These are phyloP conservation scores for Deakozyma indianensis DNA, from an alignment of 805 yeast species.

Conservation along the genomic window DNA sequence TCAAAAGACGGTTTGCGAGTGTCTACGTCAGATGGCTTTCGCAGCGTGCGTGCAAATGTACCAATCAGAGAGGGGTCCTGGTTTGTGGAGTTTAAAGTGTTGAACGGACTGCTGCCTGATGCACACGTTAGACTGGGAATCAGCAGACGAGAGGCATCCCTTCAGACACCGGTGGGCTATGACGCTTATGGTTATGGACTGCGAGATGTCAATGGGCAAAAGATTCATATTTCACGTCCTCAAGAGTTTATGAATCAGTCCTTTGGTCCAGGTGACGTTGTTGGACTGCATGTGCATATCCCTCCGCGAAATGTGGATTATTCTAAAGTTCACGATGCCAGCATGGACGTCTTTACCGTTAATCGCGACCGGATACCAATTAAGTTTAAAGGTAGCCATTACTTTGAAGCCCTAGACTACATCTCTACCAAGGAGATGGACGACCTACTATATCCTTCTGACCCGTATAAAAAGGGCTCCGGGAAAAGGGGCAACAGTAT, in stretches of 20 bases:
- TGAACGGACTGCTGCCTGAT: conserved; percentile 23
- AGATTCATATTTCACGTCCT: conserved; percentile 63
- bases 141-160: conserved; percentile 69
- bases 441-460: conserved; percentile 36
- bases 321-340: conserved; percentile 1
- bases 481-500: conserved; percentile 8
- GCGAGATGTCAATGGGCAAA: conserved; percentile 64
- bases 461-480: conserved; percentile 7
- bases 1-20: conserved; percentile 28
- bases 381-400: conserved; percentile 58
- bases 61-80: conserved; percentile 66
- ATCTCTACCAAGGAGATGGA: conserved; percentile 55
- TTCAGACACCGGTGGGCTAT: conserved; percentile 92
- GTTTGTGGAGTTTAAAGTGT: conserved; percentile 63
- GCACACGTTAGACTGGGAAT: conserved; percentile 72
- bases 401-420: conserved; percentile 77
- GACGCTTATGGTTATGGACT: conserved; percentile 91
- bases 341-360: conserved; percentile 13
- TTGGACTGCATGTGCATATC: conserved; percentile 62
- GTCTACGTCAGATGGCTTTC: conserved; percentile 61
- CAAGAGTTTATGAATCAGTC: conserved; percentile 38
- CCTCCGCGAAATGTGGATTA: conserved; percentile 28
- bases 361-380: conserved; percentile 80
- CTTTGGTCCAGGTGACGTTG: conserved; percentile 61
- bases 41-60: conserved; percentile 60